A percentile compares a stretch with the other conserved stretches of the same genome.
These are phyloP conservation scores for Talaromyces amestolkiae DNA, from an alignment of 2,329 filamentous ascomycete genomes.

Conservation along the genomic window DNA sequence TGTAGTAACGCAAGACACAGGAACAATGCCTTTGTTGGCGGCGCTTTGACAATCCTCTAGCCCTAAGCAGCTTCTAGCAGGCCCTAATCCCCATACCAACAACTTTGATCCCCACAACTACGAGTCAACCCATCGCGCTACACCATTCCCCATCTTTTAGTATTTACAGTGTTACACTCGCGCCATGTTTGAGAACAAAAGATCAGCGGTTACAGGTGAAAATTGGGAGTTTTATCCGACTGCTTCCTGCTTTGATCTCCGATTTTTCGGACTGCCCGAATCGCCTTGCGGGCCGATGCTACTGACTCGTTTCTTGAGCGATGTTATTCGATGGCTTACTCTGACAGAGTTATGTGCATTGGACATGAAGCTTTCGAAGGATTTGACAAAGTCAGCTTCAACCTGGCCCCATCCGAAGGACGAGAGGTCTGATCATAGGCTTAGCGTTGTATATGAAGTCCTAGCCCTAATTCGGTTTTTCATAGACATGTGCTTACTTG, in stretches of 20 bases:
- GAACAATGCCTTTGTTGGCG: neutral
- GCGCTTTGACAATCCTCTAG: neutral
- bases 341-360: neutral
- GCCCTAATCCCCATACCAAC: neutral
- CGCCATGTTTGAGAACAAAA: neutral
- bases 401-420: no score
- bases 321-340: neutral
- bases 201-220: neutral
- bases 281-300: neutral
- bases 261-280: no score
- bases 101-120: neutral
- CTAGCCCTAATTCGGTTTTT: neutral
- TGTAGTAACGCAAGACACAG: neutral
- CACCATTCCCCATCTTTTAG: neutral
- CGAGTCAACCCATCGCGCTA: neutral
- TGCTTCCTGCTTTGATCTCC: neutral
- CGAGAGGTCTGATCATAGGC: neutral
- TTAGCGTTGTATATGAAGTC: neutral
- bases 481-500: no score
- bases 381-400: neutral
- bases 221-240: neutral
- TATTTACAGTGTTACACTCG: no score
- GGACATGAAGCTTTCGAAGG: neutral
- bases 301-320: neutral
- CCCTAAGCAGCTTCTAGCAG: neutral